A percentile compares a stretch with the other conserved stretches of the same genome.
phyloP scores from a whole-genome alignment of 139 green algal species.

The Desmodesmus armatus region DNA sequence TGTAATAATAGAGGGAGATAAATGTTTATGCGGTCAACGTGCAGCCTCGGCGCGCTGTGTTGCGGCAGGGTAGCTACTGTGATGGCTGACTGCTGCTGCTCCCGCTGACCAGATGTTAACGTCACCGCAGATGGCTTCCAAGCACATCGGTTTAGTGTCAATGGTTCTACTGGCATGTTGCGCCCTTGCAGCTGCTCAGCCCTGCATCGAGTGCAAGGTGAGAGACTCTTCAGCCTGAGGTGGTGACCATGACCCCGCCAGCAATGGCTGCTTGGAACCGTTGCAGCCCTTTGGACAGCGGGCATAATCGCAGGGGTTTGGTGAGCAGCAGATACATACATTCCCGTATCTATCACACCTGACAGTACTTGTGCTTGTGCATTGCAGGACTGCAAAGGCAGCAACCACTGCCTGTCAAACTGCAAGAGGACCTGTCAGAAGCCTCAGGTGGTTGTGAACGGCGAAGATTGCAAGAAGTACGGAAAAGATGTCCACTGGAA shows the following conservation, averaged over 20 bases:
- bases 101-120: neutral
- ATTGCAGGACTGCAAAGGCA: neutral
- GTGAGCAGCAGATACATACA: neutral
- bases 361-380: neutral
- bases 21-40: too few relatives aligned
- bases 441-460: neutral
- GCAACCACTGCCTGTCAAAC: neutral
- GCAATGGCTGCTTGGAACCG: neutral
- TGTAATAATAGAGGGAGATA: too few relatives aligned
- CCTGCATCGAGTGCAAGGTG: slow-evolving; percentile 42
- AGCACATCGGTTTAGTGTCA: neutral
- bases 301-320: neutral
- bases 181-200: neutral
- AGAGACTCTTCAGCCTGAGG: neutral
- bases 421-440: neutral
- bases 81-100: neutral
- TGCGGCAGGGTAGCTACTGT: neutral
- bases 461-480: slow-evolving; percentile 14
- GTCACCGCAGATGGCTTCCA: neutral
- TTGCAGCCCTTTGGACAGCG: neutral
- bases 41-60: too few relatives aligned
- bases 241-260: neutral
- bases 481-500: neutral
- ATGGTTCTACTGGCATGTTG: neutral
- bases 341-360: too few relatives aligned